phyloP scores from a whole-genome alignment of 1,284 basidiomycete species.

The Binderoboletus segoi region DNA sequence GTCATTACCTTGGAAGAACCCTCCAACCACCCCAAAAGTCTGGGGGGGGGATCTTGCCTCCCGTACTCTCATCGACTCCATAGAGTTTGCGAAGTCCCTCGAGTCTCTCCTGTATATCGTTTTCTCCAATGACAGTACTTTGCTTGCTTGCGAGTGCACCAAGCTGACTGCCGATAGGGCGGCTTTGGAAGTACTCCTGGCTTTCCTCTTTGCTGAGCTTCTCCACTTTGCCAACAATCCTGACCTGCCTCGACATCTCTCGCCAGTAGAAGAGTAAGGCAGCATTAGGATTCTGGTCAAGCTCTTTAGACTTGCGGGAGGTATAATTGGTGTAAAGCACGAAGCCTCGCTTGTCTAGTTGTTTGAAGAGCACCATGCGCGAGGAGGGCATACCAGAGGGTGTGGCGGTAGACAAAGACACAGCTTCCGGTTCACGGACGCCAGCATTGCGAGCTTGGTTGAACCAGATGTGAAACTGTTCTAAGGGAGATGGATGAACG shows the following conservation, averaged over 20 bases:
- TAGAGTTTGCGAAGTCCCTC: constrained; percentile 65
- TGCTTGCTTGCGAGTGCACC: constrained; percentile 95
- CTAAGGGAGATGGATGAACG: constrained; percentile 70
- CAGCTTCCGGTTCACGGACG: constrained; percentile 86
- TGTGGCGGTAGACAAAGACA: constrained; percentile 83
- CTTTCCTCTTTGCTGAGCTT: constrained; percentile 73
- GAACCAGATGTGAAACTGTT: constrained; percentile 88
- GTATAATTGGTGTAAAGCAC: constrained; percentile 97
- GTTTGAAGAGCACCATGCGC: constrained; percentile 90
- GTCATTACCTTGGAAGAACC: constrained; percentile 77
- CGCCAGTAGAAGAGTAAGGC: constrained; percentile 92
- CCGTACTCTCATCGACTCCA: constrained; percentile 45
- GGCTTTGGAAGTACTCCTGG: constrained; percentile 80
- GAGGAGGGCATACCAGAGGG: constrained; percentile 78
- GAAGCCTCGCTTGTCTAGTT: constrained; percentile 84
- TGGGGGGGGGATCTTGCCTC: constrained; percentile 72
- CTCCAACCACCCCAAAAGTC: constrained; percentile 98
- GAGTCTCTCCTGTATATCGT: constrained; percentile 66
- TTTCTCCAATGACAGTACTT: constrained; percentile 74
- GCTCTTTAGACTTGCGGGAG: constrained; percentile 87
- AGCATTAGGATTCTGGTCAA: constrained; percentile 76
- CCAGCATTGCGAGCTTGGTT: constrained; percentile 56
- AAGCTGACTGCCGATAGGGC: constrained; percentile 83
- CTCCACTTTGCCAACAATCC: constrained; percentile 86
- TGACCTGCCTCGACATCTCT: constrained; percentile 79